Percentiles rank a stretch among this genome's conserved stretches.
Evolutionary conservation across 139 green algal genomes (phyloP).

Genomic region (Chlamydomonas incerta): DNA sequence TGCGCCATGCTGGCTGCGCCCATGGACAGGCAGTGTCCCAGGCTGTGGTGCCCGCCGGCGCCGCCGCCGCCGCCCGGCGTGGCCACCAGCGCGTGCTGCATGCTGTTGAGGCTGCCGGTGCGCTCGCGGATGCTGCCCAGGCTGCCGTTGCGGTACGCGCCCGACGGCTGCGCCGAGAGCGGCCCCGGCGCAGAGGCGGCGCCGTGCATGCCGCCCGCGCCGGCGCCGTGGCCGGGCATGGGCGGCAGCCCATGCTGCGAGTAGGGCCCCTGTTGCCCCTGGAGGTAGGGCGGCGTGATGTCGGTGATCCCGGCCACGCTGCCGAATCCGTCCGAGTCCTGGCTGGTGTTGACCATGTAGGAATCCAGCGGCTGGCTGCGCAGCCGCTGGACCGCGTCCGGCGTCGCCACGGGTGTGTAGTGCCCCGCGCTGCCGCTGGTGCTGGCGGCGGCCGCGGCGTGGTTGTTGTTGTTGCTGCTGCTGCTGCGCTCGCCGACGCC

Average conservation of each 20-base stretch:
- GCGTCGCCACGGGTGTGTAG: neutral
- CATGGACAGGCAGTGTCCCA: too few species aligned
- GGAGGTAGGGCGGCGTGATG: neutral
- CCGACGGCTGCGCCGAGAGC: neutral
- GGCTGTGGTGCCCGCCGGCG: neutral
- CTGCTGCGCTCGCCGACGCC: neutral
- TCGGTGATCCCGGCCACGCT: neutral
- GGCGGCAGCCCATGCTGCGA: neutral
- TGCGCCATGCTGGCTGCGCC: too few species aligned
- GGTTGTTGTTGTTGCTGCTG: neutral
- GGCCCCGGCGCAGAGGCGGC: neutral
- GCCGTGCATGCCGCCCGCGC: neutral
- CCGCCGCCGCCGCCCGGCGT: neutral
- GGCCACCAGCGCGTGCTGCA: neutral
- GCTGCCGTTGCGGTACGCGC: neutral
- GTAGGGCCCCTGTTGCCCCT: too few species aligned
- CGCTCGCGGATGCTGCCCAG: neutral
- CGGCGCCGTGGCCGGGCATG: neutral
- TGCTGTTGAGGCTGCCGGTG: neutral
- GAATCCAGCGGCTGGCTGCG: slow-evolving; percentile 22
- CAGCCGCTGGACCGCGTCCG: slow-evolving; percentile 18
- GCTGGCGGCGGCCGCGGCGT: too few species aligned
- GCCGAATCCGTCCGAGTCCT: neutral
- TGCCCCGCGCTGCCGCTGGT: neutral
- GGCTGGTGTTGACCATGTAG: neutral